Evolutionary conservation across 1,284 basidiomycete species (phyloP), one percentile per base, ranked within the genome.

Genomic region (Apiotrichum akiyoshidainum): DNA sequence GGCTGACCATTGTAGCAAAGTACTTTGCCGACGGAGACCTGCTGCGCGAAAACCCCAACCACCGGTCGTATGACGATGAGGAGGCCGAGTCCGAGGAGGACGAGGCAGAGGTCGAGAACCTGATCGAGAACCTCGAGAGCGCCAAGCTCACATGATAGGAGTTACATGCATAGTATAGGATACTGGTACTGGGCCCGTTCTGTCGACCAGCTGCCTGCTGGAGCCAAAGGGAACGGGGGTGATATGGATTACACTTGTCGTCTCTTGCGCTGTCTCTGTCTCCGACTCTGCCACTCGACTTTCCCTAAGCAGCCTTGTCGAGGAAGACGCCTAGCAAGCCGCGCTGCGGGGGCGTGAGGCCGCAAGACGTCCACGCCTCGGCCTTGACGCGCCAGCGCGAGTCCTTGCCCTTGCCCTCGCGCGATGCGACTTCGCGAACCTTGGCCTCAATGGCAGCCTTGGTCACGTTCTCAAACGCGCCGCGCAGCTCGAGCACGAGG

Each of bases 1-100:
- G 10, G 33, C 47, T 49, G 47, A 49, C 47, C 7, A 5, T 19
- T 42, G 19, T 16, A 50, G 48, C 48, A 12, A 50, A 50, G 19
- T 50, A 50, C 21, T 50, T 50, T 40, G 77, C 72, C 17, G 80
- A 80, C n/a, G 77, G 76, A 14, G 82, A 81, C 57, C 73, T 85
- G 55, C 73, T 85, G 5, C 73, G 82, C n/a, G 79, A 79, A 12
- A 86, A 86, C 68, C 84, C 84, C 12, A 86, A 86, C 65, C 84
- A 83, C 54, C n/a, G 10, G 19, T 17, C 42, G 21, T 60, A 39
- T 8, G 58, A 62, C 16, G 39, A 52, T n/a, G 54, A 58, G 21
- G 66, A 22, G 33, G 62, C 58, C 10, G 61, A 67, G n/a, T 65
- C 61, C 12, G 54, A 52, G 17, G 48, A 45, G 17, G 52, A 33